Conservation (phyloP, 2,329 filamentous ascomycete species). For the Tympanopsis confertula region DNA sequence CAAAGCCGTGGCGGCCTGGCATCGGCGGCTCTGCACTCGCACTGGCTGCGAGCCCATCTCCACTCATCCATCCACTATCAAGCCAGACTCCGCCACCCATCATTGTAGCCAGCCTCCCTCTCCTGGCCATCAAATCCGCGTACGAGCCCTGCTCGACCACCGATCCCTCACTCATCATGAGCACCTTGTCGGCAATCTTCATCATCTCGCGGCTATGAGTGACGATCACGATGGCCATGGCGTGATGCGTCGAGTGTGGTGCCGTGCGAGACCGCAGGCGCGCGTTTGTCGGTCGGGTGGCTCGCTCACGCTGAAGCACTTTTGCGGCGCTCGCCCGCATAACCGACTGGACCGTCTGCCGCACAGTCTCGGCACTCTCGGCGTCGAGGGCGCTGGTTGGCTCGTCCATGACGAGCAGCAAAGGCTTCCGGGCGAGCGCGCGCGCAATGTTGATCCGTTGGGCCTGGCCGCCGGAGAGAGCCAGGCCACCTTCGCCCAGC, state of each 20-base stretch:
- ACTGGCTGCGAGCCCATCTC: too few species aligned
- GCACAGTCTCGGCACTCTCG: not conserved
- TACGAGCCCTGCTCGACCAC: not conserved
- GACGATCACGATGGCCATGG: not conserved
- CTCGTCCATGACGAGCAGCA: not conserved
- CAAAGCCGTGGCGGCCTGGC: too few species aligned
- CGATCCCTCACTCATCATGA: not conserved
- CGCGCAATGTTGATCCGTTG: not conserved
- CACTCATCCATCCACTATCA: too few species aligned
- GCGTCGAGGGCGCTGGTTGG: not conserved
- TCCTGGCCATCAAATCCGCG: too few species aligned
- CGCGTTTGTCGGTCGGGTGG: too few species aligned
- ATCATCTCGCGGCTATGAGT: not conserved
- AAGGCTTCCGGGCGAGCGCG: slow-evolving; percentile 4
- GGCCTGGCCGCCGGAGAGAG: not conserved
- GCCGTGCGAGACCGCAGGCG: too few species aligned
- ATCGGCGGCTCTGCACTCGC: too few species aligned
- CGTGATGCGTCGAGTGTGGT: too few species aligned
- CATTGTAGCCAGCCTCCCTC: too few species aligned
- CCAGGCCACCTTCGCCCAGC: not conserved
- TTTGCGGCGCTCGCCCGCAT: too few species aligned
- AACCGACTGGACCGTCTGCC: not conserved
- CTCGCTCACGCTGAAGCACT: too few species aligned
- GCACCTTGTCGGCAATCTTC: not conserved
- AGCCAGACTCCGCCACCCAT: too few species aligned